Conservation (phyloP, 306 rosid species). For the Rosa persica region DNA sequence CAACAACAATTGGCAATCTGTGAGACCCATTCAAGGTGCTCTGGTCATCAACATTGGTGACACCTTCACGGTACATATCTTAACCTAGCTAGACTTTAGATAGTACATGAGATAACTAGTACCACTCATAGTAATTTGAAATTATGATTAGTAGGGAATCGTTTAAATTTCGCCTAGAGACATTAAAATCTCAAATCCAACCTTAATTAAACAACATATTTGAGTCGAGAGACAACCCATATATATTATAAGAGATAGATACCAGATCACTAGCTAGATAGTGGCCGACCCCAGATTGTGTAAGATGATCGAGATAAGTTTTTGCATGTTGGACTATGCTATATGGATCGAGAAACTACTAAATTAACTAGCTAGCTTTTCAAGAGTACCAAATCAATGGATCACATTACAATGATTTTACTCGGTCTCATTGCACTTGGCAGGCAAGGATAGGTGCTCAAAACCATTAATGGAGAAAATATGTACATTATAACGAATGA, state of each 20-base stretch:
- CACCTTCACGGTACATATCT: slow-evolving; percentile 46
- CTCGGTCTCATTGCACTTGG: too few species aligned
- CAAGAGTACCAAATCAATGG: too few species aligned
- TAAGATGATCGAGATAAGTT: background rate
- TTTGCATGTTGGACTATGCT: background rate
- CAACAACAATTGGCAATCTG: slow-evolving; percentile 50
- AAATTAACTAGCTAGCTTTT: too few species aligned
- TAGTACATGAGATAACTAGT: too few species aligned
- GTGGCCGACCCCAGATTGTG: background rate
- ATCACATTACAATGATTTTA: too few species aligned
- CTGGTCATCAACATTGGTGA: slow-evolving; percentile 77
- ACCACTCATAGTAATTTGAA: too few species aligned
- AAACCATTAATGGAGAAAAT: too few species aligned
- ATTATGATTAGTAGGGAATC: too few species aligned
- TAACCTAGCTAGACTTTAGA: background rate
- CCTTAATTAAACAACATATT: background rate
- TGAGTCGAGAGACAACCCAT: background rate
- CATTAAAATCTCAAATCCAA: too few species aligned
- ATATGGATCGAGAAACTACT: background rate
- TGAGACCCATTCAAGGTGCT: slow-evolving; percentile 51
- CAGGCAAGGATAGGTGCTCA: too few species aligned
- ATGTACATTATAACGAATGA: too few species aligned
- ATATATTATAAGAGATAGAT: background rate
- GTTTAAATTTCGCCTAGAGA: too few species aligned
- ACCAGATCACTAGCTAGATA: background rate